phyloP scores from a whole-genome alignment of 106 monocot species.

The Narthecium ossifragum region DNA sequence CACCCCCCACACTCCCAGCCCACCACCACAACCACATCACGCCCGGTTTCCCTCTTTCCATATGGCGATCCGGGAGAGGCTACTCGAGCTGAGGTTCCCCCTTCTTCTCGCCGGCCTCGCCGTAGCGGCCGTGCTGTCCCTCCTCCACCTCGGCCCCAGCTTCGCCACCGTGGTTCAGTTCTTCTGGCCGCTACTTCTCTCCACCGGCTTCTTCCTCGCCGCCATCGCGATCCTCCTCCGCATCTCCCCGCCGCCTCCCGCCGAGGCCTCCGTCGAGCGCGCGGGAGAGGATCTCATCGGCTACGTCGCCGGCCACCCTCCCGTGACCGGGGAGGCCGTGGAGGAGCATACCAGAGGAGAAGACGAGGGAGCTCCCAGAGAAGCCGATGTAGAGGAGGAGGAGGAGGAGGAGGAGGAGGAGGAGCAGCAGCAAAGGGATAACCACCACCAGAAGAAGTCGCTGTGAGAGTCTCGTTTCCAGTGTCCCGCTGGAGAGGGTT shows the following conservation, averaged over 20 bases:
- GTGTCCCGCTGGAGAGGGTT: neutral
- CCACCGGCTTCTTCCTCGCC: constrained; percentile 63
- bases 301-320: constrained; percentile 57
- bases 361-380: neutral
- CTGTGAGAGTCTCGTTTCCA: neutral
- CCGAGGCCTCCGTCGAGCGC: neutral
- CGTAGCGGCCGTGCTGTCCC: constrained; percentile 13
- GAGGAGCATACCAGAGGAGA: neutral
- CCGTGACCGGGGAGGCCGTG: neutral
- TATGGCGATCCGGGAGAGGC: constrained; percentile 19
- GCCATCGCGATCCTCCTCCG: constrained; percentile 57
- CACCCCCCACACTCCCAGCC: neutral
- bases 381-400: constrained; percentile 15
- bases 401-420: neutral
- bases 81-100: constrained; percentile 13
- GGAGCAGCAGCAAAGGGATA: neutral
- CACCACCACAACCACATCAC: no score
- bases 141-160: constrained; percentile 37
- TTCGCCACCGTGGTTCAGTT: constrained; percentile 54
- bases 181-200: constrained; percentile 91
- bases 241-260: constrained; percentile 49
- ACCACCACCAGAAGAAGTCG: neutral
- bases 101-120: constrained; percentile 7
- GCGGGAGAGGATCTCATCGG: constrained; percentile 56
- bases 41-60: neutral